Base-by-base conservation (phyloP, 768 basidiomycete species). In the Panaeolus papilionaceus region DNA sequence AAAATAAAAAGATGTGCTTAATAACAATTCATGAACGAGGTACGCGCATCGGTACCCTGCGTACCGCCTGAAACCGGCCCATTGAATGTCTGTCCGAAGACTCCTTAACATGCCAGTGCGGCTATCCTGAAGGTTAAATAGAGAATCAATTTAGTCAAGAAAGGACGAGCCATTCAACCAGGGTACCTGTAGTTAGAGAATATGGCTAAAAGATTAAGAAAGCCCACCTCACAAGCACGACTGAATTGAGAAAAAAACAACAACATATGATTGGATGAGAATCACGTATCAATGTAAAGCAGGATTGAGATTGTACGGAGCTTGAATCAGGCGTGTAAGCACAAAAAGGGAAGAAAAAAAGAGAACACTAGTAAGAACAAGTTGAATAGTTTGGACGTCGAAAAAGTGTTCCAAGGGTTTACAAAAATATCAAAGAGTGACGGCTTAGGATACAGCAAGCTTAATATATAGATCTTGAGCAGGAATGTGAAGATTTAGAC, bases 81-180 rank as follows among this genome's bases (percentile, higher is more conserved):
- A 3, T 33, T 33, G 3, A 5, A 33, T 33, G 5, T 5, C 33
- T 33, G 33, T 33, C 3, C 33, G 33, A 33, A 33, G 33, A 5
- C 33, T 33, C 33, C 33, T 33, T 5, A 8, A 51, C 47, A 51
- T 26, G 26, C 47, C 20, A 51, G 20, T 20, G 20, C 23, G 23
- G 23, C 47, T 51, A 51, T 51, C 47, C 47, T 51, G 47, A 51
- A 20, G 26, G 20, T 51, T 20, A 23, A 23, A 51, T 23, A 20
- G 47, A 51, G 47, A 51, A 51, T 6, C 14, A 44, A 44, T 44
- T 6, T 44, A 18, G 42, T 44, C 42, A 40, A 40, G 39, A 40
- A 12, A 44, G 11, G 14, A 16, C 61, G 37, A 2, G 51, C 23
- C 38, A 7, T 51, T 62, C 65, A 33, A 66, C 65, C 42, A 44